phyloP scores from a whole-genome alignment of 2,329 filamentous ascomycete genomes.

The Talaromyces rugulosus region DNA sequence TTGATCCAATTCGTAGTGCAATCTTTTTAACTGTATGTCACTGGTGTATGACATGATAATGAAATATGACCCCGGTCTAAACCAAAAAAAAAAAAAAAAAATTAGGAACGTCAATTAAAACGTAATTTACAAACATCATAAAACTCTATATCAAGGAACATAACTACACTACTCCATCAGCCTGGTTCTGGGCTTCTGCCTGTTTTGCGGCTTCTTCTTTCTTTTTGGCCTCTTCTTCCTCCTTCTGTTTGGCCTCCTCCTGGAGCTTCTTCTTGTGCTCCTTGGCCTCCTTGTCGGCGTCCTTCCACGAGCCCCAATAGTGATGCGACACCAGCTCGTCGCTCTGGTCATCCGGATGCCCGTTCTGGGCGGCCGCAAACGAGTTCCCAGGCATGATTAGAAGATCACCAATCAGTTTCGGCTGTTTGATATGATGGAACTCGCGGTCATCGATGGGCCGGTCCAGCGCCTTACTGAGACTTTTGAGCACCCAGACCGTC shows the following conservation, averaged over 20 bases:
- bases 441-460: conserved; percentile 20
- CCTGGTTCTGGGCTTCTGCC: not conserved
- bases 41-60: not conserved
- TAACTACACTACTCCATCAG: not conserved
- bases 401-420: conserved; percentile 22
- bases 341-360: conserved; percentile 15
- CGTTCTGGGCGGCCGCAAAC: conserved; percentile 23
- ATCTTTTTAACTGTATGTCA: not conserved
- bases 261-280: not conserved
- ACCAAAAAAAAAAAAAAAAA: not conserved
- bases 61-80: not conserved
- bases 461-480: conserved; percentile 15
- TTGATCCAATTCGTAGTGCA: not conserved
- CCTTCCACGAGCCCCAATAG: conserved; percentile 14
- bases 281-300: not conserved
- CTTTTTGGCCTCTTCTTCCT: not conserved
- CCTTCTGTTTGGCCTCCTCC: not conserved
- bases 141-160: not conserved
- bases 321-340: conserved; percentile 12
- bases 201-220: not conserved
- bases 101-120: not conserved
- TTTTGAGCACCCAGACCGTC: conserved; percentile 20
- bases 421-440: conserved; percentile 18
- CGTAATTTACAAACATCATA: not conserved
- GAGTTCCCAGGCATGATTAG: conserved; percentile 22